Evolutionary conservation across 202 grass and related monocot genomes (phyloP), one percentile per base, ranked within the genome.

Genomic region (Panicum virgatum): DNA sequence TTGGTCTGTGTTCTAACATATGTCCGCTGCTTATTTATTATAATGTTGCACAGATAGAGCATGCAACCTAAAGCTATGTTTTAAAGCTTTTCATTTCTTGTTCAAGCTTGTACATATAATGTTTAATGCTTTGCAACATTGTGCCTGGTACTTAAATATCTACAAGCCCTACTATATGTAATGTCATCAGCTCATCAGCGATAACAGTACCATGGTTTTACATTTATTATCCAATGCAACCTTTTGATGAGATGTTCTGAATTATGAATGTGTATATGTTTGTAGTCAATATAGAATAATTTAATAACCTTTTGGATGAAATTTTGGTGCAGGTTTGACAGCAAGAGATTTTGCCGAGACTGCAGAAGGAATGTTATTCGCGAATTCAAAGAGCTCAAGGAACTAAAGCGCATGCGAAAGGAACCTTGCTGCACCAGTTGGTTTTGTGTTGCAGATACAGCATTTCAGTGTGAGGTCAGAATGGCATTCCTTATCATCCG

Each of bases 281-380:
- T 86, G 43, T 9, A 77, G 7, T 75, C 54, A 12, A 48, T 56
- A 47, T 80, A 43, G 40, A 11, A 48, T 66, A 57, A 10, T 61
- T 77, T 47, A 56, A 32, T 58, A 75, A 88, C 36, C 62, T 12
- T 91, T 39, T 73, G 67, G 66, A 77, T 73, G 63, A 52, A 83
- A 69, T 80, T 83, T 79, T 18, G 48, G 80, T 76, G 53, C 77
- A 94, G 95, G 88, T 92, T 97, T 43, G 88, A 94, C 81, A 93
- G 91, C 91, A 97, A 97, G 89, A 93, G 94, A 53, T 97, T 97
- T 88, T 97, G 94, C 75, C 88, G 91, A 91, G 94, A 97, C 58
- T 97, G 94, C 75, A 89, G 94, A 93, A 91, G 84, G 78, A 97
- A 97, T 86, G 94, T 97, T 62, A 91, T 97, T 61, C 84, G 91